phyloP scores from a whole-genome alignment of 2,329 filamentous ascomycete species.

The Ceratocystis eucalypticola region DNA sequence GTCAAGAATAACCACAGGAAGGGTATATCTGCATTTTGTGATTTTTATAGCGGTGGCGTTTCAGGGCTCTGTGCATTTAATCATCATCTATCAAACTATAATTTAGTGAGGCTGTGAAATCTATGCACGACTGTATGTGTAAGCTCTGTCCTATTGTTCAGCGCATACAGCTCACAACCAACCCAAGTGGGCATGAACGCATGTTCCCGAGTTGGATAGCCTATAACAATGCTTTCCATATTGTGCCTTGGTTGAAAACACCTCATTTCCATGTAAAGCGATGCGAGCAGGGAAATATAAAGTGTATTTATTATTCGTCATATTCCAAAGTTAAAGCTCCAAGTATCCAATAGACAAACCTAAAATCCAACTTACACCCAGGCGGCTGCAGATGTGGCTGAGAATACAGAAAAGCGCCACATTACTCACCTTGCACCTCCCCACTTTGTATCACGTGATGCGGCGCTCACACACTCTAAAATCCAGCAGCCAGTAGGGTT shows the following conservation, averaged over 20 bases:
- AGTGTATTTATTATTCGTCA: too few species aligned
- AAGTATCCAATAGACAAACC: too few species aligned
- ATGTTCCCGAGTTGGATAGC: too few species aligned
- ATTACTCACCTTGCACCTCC: not conserved
- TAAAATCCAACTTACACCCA: too few species aligned
- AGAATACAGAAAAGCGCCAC: not conserved
- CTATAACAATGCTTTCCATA: too few species aligned
- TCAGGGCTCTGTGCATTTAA: constrained; percentile 9
- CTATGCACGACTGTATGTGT: not conserved
- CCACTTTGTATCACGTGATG: not conserved
- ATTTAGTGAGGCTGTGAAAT: not conserved
- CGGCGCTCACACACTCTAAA: constrained; percentile 6
- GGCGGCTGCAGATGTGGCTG: not conserved
- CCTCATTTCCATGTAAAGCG: too few species aligned
- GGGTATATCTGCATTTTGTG: not conserved
- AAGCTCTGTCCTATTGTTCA: too few species aligned
- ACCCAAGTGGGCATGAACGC: too few species aligned
- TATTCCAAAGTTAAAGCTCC: too few species aligned
- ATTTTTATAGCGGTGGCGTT: constrained; percentile 19
- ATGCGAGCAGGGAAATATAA: too few species aligned
- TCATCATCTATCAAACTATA: constrained; percentile 9
- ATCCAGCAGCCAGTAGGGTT: constrained; percentile 13
- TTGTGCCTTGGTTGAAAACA: too few species aligned
- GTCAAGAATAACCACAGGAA: constrained; percentile 28
- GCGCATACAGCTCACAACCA: too few species aligned